Conservation (phyloP, 805 yeast genomes). For the Cyberlindnera japonica region DNA sequence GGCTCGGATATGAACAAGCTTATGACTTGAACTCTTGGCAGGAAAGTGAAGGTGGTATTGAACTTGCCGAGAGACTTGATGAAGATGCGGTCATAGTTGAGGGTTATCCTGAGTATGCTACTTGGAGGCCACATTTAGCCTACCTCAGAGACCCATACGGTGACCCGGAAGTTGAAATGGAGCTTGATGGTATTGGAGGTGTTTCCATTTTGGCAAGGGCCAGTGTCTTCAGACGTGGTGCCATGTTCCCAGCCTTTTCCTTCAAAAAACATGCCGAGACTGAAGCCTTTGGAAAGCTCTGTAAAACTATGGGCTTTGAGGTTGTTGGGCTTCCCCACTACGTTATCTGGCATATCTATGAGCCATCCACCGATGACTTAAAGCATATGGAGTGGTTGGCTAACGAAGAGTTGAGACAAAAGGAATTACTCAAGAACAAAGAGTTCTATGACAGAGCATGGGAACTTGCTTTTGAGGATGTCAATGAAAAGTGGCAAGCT, state of each 20-base stretch:
- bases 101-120: conserved; percentile 95
- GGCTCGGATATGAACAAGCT: conserved; percentile 83
- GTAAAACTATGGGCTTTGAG: conserved; percentile 78
- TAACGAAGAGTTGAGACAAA: conserved; percentile 63
- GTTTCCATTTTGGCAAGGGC: conserved; percentile 91
- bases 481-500: conserved; percentile 64
- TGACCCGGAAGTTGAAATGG: conserved; percentile 90
- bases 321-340: conserved; percentile 93
- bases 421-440: conserved; percentile 58
- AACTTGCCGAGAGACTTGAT: conserved; percentile 69
- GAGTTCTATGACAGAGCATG: conserved; percentile 68
- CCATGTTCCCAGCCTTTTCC: conserved; percentile 95
- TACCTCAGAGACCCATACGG: conserved; percentile 94
- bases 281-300: conserved; percentile 91
- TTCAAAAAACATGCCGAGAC: conserved; percentile 97
- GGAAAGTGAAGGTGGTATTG: conserved; percentile 78
- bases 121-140: conserved; percentile 97
- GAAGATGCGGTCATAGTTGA: conserved; percentile 97
- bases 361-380: conserved; percentile 90
- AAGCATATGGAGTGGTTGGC: conserved; percentile 89
- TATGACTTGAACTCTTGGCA: conserved; percentile 85
- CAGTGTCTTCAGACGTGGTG: conserved; percentile 77
- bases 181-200: conserved; percentile 95
- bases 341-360: conserved; percentile 95
- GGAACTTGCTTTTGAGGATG: conserved; percentile 76